phyloP scores from a whole-genome alignment of 805 yeast species.

The Candida coleopterorum region DNA sequence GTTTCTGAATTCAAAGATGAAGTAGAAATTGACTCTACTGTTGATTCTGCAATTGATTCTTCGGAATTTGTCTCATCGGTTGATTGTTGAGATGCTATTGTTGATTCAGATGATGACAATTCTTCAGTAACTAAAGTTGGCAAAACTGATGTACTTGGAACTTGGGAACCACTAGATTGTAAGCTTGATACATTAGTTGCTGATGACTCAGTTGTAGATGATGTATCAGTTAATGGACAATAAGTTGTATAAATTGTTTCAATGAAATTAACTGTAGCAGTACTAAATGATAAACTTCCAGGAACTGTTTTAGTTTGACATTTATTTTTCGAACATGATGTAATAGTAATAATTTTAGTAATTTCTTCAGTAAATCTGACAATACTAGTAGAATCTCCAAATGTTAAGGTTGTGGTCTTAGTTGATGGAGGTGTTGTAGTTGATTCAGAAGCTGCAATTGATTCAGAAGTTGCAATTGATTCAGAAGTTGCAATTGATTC shows the following conservation, averaged over 20 bases:
- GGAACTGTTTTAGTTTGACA: conserved; percentile 24
- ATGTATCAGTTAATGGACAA: conserved; percentile 23
- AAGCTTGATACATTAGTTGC: neutral
- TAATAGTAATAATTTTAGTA: conserved; percentile 16
- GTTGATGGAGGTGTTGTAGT: neutral
- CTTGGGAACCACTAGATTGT: neutral
- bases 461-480: neutral
- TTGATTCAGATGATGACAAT: neutral
- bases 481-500: neutral
- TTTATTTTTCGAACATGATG: conserved; percentile 12
- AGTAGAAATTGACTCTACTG: neutral
- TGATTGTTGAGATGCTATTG: neutral
- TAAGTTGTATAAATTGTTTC: conserved; percentile 33
- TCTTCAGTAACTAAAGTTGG: neutral
- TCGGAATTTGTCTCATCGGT: no score
- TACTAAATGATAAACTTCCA: conserved; percentile 4
- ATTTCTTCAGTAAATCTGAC: conserved; percentile 8
- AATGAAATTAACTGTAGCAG: conserved; percentile 22
- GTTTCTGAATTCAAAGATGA: neutral
- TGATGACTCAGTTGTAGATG: conserved; percentile 15
- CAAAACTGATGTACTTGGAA: neutral
- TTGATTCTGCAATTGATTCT: neutral
- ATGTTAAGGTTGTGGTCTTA: conserved; percentile 3
- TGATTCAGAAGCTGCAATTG: neutral
- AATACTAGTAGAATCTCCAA: conserved; percentile 11